Percentiles rank a stretch among this genome's conserved stretches.
These are phyloP conservation scores for Backusella liffmaniae DNA, from an alignment of 192 early-diverging fungal genomes.

Conservation along the genomic window DNA sequence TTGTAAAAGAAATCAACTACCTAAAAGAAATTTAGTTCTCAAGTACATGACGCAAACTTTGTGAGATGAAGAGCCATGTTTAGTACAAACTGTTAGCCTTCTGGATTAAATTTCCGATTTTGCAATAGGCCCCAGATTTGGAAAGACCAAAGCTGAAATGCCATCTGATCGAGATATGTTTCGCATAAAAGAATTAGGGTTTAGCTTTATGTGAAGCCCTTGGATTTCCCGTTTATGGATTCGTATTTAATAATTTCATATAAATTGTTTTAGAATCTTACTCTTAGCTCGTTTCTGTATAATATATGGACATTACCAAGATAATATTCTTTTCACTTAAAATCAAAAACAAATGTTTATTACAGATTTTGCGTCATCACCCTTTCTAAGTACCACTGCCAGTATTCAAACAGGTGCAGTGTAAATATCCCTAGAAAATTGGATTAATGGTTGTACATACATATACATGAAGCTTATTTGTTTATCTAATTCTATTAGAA, in stretches of 20 bases:
- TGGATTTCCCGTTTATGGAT: background rate
- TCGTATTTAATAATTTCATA: background rate
- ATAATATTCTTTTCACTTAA: background rate
- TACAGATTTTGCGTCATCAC: conserved; percentile 5
- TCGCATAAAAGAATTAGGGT: background rate
- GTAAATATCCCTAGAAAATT: background rate
- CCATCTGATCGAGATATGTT: background rate
- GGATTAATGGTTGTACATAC: background rate
- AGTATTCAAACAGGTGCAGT: background rate
- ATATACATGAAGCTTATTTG: background rate
- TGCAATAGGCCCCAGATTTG: too few species aligned
- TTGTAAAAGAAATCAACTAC: too few species aligned
- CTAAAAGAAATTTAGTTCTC: too few species aligned
- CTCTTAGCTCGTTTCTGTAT: background rate
- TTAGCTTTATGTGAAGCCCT: conserved; percentile 1
- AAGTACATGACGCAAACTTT: too few species aligned
- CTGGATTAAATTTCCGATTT: background rate
- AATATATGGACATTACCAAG: background rate
- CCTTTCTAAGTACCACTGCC: conserved; percentile 4
- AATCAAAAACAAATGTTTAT: conserved; percentile 6
- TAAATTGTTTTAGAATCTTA: background rate
- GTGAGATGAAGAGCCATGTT: too few species aligned
- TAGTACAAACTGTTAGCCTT: too few species aligned
- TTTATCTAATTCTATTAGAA: background rate
- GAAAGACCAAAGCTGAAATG: too few species aligned